Evolutionary conservation across 2,329 filamentous ascomycete genomes (phyloP).

Genomic region (Colletotrichum sp.): DNA sequence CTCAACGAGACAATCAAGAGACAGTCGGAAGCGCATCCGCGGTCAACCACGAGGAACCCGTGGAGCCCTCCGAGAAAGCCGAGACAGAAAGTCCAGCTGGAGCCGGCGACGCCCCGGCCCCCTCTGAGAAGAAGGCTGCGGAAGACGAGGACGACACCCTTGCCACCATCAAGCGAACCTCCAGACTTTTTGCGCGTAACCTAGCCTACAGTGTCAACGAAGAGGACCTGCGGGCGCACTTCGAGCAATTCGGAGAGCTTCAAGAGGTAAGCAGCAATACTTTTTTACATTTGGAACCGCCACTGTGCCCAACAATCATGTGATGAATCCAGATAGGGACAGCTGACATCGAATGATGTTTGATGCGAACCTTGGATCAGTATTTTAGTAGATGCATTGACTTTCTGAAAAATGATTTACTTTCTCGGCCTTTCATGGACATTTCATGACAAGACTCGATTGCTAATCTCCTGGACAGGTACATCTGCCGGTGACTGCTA

Average conservation of each 20-base stretch:
- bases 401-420: slow-evolving; percentile 66
- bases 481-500: slow-evolving; percentile 79
- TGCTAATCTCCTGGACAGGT: slow-evolving; percentile 62
- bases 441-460: not conserved
- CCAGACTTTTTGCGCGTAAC: slow-evolving; percentile 87
- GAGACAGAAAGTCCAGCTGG: slow-evolving; percentile 30
- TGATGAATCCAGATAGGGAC: slow-evolving; percentile 99
- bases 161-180: slow-evolving; percentile 72
- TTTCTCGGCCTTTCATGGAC: slow-evolving; percentile 26
- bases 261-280: slow-evolving; percentile 77
- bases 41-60: slow-evolving; percentile 1
- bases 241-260: slow-evolving; percentile 74
- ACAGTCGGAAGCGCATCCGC: not conserved
- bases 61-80: slow-evolving; percentile 23
- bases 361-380: slow-evolving; percentile 91
- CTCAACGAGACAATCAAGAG: slow-evolving; percentile 21
- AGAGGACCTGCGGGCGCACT: slow-evolving; percentile 75
- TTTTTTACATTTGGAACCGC: slow-evolving; percentile 19
- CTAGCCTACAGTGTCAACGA: slow-evolving; percentile 81
- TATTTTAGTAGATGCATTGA: slow-evolving; percentile 99
- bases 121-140: slow-evolving; percentile 23
- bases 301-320: slow-evolving; percentile 5
- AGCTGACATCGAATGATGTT: slow-evolving; percentile 88
- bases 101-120: slow-evolving; percentile 17
- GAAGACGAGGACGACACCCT: slow-evolving; percentile 49